phyloP scores from a whole-genome alignment of 2,329 filamentous ascomycete genomes.

The Claviceps pazoutovae region DNA sequence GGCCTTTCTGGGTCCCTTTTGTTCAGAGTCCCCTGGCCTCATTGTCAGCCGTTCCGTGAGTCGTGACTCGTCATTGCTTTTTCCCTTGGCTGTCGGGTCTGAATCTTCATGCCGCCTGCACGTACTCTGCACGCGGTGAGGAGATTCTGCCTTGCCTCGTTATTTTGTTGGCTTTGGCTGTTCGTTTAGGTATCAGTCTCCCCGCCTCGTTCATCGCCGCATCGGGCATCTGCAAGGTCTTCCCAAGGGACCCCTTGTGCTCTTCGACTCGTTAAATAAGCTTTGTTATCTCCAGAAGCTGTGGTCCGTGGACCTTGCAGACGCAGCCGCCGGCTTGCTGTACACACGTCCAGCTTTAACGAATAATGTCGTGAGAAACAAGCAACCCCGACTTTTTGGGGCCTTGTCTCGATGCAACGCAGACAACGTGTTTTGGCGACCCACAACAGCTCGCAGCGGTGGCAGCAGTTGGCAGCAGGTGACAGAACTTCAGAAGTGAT shows the following conservation, averaged over 20 bases:
- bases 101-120: background rate
- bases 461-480: slow-evolving; percentile 1
- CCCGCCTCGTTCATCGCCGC: background rate
- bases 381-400: background rate
- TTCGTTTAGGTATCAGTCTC: background rate
- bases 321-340: background rate
- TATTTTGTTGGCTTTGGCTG: background rate
- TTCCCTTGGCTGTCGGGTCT: background rate
- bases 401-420: background rate
- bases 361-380: background rate
- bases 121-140: background rate
- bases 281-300: background rate
- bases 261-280: background rate
- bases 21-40: too few relatives aligned
- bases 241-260: background rate
- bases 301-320: background rate
- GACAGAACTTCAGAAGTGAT: background rate
- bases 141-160: background rate
- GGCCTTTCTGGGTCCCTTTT: background rate
- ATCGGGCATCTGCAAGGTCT: background rate
- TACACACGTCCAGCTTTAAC: background rate
- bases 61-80: background rate
- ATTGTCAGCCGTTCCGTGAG: too few relatives aligned
- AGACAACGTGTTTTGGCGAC: slow-evolving; percentile 6
- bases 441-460: slow-evolving; percentile 3